Percentiles rank a stretch among this genome's conserved stretches.
These are phyloP conservation scores for Aspergillus costaricaensis DNA, from an alignment of 2,329 filamentous ascomycete species.

Conservation along the genomic window DNA sequence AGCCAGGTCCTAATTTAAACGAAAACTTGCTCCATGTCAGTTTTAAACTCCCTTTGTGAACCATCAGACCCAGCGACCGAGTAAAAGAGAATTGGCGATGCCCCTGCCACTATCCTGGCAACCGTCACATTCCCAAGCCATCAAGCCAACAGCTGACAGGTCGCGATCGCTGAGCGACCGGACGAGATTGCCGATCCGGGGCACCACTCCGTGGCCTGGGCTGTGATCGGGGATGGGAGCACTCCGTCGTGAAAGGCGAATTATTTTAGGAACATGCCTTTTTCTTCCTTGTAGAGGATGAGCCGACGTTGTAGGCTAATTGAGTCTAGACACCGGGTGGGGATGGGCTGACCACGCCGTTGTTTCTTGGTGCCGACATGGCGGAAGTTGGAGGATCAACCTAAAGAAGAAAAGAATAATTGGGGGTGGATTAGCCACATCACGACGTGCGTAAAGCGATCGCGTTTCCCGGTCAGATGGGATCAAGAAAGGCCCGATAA, in stretches of 20 bases:
- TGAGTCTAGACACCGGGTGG: constrained; percentile 4
- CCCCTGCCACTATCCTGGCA: not conserved
- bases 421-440: not conserved
- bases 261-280: not conserved
- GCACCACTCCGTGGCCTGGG: constrained; percentile 9
- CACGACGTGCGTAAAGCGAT: not conserved
- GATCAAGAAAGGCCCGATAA: not conserved
- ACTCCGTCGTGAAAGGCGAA: not conserved
- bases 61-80: not conserved
- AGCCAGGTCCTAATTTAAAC: not conserved
- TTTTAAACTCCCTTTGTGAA: not conserved
- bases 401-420: not conserved
- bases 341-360: constrained; percentile 2
- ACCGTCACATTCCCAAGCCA: constrained; percentile 6
- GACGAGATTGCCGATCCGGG: constrained; percentile 14
- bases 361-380: not conserved
- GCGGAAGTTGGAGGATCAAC: not conserved
- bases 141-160: not conserved
- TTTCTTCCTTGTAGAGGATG: not conserved
- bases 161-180: constrained; percentile 2
- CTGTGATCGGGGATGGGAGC: not conserved
- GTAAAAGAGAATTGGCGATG: not conserved
- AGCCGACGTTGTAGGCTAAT: not conserved
- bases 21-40: not conserved
- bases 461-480: not conserved